Evolutionary conservation across 495 filamentous ascomycete species (phyloP).

Genomic region (Astrothelium subdiscretum): DNA sequence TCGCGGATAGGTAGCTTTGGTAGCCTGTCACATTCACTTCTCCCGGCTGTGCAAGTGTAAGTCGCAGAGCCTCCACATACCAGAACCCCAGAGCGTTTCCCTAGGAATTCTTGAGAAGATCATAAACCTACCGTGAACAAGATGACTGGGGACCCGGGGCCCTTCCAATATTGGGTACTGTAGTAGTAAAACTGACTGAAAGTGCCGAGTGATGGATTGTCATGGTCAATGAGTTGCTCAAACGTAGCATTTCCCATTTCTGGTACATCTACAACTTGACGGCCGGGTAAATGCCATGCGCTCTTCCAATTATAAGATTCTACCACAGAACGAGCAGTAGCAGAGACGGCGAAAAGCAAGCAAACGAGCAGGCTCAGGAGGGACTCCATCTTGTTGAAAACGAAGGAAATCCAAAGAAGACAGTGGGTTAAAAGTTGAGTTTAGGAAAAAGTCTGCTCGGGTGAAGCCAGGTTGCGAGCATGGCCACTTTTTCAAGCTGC

Average conservation of each 20-base stretch:
- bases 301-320: background rate
- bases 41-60: slow-evolving; percentile 30
- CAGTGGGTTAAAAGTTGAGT: too few species aligned
- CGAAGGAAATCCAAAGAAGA: background rate
- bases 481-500: background rate
- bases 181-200: slow-evolving; percentile 45
- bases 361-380: background rate
- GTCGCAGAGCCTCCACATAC: background rate
- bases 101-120: slow-evolving; percentile 27
- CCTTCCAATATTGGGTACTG: slow-evolving; percentile 38
- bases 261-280: background rate
- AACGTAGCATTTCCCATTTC: slow-evolving; percentile 26
- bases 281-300: background rate
- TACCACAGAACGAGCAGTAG: background rate
- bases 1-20: slow-evolving; percentile 38
- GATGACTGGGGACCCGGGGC: slow-evolving; percentile 45
- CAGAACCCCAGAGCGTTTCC: background rate
- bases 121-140: slow-evolving; percentile 32
- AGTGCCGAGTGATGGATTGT: slow-evolving; percentile 39
- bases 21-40: slow-evolving; percentile 43
- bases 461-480: background rate
- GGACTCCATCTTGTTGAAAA: background rate
- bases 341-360: background rate
- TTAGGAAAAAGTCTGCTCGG: background rate
- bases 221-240: slow-evolving; percentile 43